Evolutionary conservation across 1,284 basidiomycete genomes (phyloP), one percentile per base, ranked within the genome.

Genomic region (Trametes polyzona): DNA sequence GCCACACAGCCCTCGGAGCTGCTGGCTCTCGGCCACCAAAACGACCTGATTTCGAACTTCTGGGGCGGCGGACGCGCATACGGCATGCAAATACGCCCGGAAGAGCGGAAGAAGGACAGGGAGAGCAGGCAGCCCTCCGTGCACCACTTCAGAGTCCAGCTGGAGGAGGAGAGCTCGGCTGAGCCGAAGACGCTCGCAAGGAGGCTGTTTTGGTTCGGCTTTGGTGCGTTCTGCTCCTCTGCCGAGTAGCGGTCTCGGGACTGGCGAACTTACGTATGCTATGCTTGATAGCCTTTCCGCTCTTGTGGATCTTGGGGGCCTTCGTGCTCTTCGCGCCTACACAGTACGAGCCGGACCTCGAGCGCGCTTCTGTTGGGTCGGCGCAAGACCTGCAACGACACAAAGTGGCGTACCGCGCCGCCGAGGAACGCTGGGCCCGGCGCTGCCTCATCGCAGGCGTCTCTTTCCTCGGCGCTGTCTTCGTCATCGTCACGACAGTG

Each of bases 1-100:
- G 26, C 53, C 14, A 36, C 27, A n/a, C 55, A 59, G 27, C 39
- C 48, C 6, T 53, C 52, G 12, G 32, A 47, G 33, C 52, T 59
- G 23, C 39, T 49, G 14, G 39, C 46, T 19, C 43, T 63, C n/a
- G 43, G 52, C 39, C 52, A 63, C 47, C 61, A 63, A 40, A 36
- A 43, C 19, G 56, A 57, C 53, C 61, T 60, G 48, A 54, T 63
- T 33, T 48, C 44, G 16, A 55, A 60, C 55, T 63, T 63, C 53
- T 63, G 58, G 58, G 57, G 55, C 26, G 58, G 61, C 23, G 48
- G 48, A 29, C 41, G 47, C 29, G 52, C 58, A 17, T 53, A 51
- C 1, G 52, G 52, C 14, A 53, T 53, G 26, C 57, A 51, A 1
- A 48, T 40, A 1, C 52, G 35, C 21, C 35, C 49, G 33, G 24